Conservation (phyloP, 768 basidiomycete genomes). For the Termitomyces sp. region DNA sequence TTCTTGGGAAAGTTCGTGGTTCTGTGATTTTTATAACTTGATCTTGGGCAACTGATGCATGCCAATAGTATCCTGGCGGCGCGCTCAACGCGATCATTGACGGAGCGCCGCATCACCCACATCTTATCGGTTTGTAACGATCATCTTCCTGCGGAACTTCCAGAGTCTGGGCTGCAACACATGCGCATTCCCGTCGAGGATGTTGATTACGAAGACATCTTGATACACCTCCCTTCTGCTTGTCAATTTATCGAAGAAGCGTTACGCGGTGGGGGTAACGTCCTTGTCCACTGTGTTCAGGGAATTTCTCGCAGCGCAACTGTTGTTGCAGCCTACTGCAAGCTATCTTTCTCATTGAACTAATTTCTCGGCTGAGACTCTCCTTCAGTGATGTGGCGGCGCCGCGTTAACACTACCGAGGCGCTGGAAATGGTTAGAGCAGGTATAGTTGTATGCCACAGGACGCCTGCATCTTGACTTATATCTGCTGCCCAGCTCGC, state of each 20-base stretch:
- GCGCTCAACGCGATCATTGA: slow-evolving; percentile 61
- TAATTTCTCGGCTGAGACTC: slow-evolving; percentile 1
- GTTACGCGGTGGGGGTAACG: slow-evolving; percentile 47
- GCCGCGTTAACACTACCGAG: slow-evolving; percentile 46
- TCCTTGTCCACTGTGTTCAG: slow-evolving; percentile 64
- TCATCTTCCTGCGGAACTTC: slow-evolving; percentile 62
- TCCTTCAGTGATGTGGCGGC: slow-evolving; percentile 61
- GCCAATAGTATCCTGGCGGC: slow-evolving; percentile 58
- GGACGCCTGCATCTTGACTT: not conserved
- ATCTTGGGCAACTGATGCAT: slow-evolving; percentile 10
- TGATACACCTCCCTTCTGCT: slow-evolving; percentile 60
- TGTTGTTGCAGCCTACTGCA: slow-evolving; percentile 74
- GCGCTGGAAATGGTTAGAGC: slow-evolving; percentile 57
- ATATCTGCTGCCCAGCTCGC: slow-evolving; percentile 38
- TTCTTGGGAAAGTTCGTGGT: slow-evolving; percentile 70
- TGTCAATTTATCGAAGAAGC: slow-evolving; percentile 65
- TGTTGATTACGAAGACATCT: slow-evolving; percentile 62
- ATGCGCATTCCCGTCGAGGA: slow-evolving; percentile 68
- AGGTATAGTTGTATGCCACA: slow-evolving; percentile 30
- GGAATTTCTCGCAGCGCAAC: slow-evolving; percentile 63
- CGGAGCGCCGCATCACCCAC: slow-evolving; percentile 73
- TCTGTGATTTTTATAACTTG: slow-evolving; percentile 12
- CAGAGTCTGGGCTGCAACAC: slow-evolving; percentile 64
- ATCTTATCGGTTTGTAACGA: slow-evolving; percentile 75
- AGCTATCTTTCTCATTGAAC: slow-evolving; percentile 19